A percentile compares a stretch with the other conserved stretches of the same genome.
These are phyloP conservation scores for Acacia concinna DNA, from an alignment of 331 rosid species.

Conservation along the genomic window DNA sequence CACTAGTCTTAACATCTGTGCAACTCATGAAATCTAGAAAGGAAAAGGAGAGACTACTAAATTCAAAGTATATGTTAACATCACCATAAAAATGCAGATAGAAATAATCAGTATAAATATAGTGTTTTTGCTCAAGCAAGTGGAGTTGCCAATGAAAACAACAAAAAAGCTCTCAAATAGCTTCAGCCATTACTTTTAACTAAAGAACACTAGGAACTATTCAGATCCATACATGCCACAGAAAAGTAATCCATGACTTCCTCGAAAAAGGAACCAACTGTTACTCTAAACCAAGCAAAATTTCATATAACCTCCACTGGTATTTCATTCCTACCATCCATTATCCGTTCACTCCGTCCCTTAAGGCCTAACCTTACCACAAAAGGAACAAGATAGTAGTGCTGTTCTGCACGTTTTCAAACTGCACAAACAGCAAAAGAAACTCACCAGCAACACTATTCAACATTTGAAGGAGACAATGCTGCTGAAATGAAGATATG, in stretches of 20 bases:
- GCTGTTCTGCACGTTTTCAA: slow-evolving; percentile 20
- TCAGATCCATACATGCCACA: not conserved
- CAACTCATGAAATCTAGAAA: not conserved
- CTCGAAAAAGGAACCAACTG: not conserved
- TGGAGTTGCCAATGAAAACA: not conserved
- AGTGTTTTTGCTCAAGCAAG: not conserved
- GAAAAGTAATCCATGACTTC: not conserved
- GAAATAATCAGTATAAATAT: not conserved
- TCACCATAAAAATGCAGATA: not conserved
- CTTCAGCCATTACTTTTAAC: not conserved
- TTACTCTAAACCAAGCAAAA: not conserved
- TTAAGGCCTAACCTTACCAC: slow-evolving; percentile 1
- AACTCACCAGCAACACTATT: slow-evolving; percentile 95
- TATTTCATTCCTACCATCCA: not conserved
- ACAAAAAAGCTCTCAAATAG: not conserved
- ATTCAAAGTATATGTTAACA: not conserved
- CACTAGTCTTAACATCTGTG: not conserved
- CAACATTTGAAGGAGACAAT: slow-evolving; percentile 94
- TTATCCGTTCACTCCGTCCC: not conserved
- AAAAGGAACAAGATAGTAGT: slow-evolving; percentile 10
- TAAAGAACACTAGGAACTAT: not conserved
- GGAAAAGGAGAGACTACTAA: not conserved
- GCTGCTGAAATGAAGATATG: slow-evolving; percentile 90
- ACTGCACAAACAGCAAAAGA: slow-evolving; percentile 6
- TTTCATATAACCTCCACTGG: not conserved